These are phyloP conservation scores for Solanum chilense DNA, from an alignment of 257 asterid genomes.

Conservation along the genomic window DNA sequence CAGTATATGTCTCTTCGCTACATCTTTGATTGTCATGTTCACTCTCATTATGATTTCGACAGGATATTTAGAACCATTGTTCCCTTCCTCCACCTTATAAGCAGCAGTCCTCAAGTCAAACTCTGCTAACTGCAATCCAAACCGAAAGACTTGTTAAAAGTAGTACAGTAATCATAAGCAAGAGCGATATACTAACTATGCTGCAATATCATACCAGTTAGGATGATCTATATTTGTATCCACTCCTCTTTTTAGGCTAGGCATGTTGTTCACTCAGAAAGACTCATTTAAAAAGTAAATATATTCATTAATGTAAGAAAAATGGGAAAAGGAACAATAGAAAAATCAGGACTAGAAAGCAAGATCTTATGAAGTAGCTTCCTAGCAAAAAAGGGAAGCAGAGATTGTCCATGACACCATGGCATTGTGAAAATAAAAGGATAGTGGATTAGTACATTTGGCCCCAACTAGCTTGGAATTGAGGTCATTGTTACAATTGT, in stretches of 20 bases:
- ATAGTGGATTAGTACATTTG: background rate
- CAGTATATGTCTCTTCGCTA: constrained; percentile 15
- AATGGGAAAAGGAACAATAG: background rate
- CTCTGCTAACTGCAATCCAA: background rate
- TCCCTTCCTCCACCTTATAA: background rate
- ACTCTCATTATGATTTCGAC: background rate
- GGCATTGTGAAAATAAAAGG: background rate
- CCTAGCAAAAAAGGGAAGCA: background rate
- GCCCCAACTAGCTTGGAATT: background rate
- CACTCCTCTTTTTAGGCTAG: background rate
- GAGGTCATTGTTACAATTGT: background rate
- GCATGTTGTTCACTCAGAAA: background rate
- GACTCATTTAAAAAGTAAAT: background rate
- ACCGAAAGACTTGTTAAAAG: background rate
- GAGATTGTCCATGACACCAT: background rate
- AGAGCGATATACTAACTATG: background rate
- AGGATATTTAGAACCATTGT: background rate
- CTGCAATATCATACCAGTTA: background rate
- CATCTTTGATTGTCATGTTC: constrained; percentile 11
- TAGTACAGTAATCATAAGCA: background rate
- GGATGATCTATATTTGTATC: background rate
- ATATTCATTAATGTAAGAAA: background rate
- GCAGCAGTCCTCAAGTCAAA: background rate
- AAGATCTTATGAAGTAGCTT: background rate
- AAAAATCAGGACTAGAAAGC: background rate